Conservation (phyloP, 164 flowering plant species). For the Aristolochia fimbriata region DNA sequence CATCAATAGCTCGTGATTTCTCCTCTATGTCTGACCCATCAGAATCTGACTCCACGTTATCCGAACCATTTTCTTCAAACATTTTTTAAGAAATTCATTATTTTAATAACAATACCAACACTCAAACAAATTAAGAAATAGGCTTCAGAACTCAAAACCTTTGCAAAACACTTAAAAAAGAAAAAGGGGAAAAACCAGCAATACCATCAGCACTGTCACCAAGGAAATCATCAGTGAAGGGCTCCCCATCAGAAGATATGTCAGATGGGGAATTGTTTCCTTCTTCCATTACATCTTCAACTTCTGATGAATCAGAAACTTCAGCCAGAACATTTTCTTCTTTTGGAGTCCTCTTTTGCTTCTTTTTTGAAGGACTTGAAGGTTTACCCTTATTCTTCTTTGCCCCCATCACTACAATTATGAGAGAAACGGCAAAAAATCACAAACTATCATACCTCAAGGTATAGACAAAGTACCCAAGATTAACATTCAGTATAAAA, state of each 20-base stretch:
- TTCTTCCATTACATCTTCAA: slow-evolving; percentile 16
- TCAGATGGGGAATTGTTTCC: slow-evolving; percentile 42
- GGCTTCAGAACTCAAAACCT: not conserved
- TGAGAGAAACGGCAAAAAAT: too few relatives aligned
- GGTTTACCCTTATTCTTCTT: too few relatives aligned
- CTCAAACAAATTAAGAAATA: not conserved
- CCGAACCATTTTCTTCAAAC: slow-evolving; percentile 19
- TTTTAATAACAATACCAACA: not conserved
- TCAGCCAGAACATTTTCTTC: too few relatives aligned
- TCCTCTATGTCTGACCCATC: slow-evolving; percentile 45
- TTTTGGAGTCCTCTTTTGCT: too few relatives aligned
- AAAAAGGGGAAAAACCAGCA: slow-evolving; percentile 6
- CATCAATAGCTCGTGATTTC: slow-evolving; percentile 47
- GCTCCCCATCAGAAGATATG: slow-evolving; percentile 39
- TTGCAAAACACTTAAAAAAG: not conserved
- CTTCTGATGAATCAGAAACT: slow-evolving; percentile 13
- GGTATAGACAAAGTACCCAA: too few relatives aligned
- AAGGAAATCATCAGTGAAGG: slow-evolving; percentile 61
- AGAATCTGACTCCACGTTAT: slow-evolving; percentile 31
- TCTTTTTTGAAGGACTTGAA: too few relatives aligned
- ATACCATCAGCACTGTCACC: slow-evolving; percentile 48
- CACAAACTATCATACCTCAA: too few relatives aligned
- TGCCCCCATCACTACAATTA: too few relatives aligned
- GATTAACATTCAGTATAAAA: too few relatives aligned
- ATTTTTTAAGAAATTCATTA: not conserved